These are phyloP conservation scores for Hippophae tibetana DNA, from an alignment of 306 rosid species.

Conservation along the genomic window DNA sequence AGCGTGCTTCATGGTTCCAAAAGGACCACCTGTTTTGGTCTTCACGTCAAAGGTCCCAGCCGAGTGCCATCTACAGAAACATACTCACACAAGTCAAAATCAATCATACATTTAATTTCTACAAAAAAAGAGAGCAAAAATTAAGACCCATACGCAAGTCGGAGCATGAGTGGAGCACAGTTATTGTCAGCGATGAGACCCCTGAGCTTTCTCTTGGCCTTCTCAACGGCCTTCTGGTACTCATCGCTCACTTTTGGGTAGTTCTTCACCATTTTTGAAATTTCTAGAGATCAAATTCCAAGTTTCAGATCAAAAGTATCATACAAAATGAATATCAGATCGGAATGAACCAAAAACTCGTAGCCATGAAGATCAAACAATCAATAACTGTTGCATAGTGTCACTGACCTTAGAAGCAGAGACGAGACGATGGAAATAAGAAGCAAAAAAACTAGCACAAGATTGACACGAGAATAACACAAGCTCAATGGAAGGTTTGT, in stretches of 20 bases:
- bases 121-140: no score
- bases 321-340: slow-evolving; percentile 6
- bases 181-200: slow-evolving; percentile 84
- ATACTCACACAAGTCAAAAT: not conserved
- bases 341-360: not conserved
- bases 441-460: not conserved
- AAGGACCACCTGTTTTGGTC: slow-evolving; percentile 83
- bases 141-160: slow-evolving; percentile 53
- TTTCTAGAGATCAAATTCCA: no score
- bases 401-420: not conserved
- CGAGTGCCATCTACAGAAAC: slow-evolving; percentile 75
- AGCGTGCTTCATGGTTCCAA: slow-evolving; percentile 64
- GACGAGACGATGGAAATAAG: not conserved
- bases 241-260: slow-evolving; percentile 80
- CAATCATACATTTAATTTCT: not conserved
- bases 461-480: slow-evolving; percentile 6
- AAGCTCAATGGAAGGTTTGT: not conserved
- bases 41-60: slow-evolving; percentile 75
- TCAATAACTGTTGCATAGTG: not conserved
- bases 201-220: slow-evolving; percentile 87
- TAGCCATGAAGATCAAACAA: not conserved
- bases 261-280: slow-evolving; percentile 50
- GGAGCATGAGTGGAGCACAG: slow-evolving; percentile 85
- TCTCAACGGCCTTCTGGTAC: slow-evolving; percentile 63
- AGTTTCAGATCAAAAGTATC: not conserved